phyloP scores from a whole-genome alignment of 2,329 filamentous ascomycete species.

The Fusarium papillatum region DNA sequence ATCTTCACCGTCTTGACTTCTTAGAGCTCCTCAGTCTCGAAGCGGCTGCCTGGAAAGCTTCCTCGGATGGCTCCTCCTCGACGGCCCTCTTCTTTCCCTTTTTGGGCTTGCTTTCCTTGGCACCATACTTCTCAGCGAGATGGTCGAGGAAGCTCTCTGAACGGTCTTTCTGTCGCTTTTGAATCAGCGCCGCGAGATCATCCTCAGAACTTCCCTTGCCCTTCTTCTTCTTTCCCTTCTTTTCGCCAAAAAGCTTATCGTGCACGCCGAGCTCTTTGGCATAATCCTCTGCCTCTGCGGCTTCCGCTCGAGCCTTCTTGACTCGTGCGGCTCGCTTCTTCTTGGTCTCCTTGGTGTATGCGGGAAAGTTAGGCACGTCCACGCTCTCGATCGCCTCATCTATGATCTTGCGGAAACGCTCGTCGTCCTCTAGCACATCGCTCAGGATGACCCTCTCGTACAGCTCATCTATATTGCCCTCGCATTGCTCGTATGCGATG shows the following conservation, averaged over 20 bases:
- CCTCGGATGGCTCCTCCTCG: conserved; percentile 75
- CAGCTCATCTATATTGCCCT: conserved; percentile 82
- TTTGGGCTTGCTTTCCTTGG: conserved; percentile 56
- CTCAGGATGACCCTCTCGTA: conserved; percentile 92
- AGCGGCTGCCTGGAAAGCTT: conserved; percentile 71
- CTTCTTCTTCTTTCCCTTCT: conserved; percentile 61
- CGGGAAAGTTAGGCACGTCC: conserved; percentile 75
- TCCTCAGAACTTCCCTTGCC: conserved; percentile 61
- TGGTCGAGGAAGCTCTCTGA: conserved; percentile 75
- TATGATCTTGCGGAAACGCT: conserved; percentile 85
- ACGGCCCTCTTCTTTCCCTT: conserved; percentile 67
- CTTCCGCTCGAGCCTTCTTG: conserved; percentile 76
- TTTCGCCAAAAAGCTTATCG: conserved; percentile 73
- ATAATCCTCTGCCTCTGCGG: conserved; percentile 79
- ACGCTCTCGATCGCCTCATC: conserved; percentile 81
- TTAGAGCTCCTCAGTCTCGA: conserved; percentile 56
- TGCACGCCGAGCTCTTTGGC: conserved; percentile 82
- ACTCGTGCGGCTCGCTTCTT: conserved; percentile 71
- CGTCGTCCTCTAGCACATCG: conserved; percentile 86
- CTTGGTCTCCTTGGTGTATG: conserved; percentile 82
- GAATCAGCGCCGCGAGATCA: conserved; percentile 80
- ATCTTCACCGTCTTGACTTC: conserved; percentile 35
- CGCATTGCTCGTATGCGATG: conserved; percentile 77
- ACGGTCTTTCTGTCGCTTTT: conserved; percentile 75
- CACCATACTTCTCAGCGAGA: conserved; percentile 82